Evolutionary conservation across 1,284 basidiomycete species (phyloP).

Genomic region (Inonotus hispidus): DNA sequence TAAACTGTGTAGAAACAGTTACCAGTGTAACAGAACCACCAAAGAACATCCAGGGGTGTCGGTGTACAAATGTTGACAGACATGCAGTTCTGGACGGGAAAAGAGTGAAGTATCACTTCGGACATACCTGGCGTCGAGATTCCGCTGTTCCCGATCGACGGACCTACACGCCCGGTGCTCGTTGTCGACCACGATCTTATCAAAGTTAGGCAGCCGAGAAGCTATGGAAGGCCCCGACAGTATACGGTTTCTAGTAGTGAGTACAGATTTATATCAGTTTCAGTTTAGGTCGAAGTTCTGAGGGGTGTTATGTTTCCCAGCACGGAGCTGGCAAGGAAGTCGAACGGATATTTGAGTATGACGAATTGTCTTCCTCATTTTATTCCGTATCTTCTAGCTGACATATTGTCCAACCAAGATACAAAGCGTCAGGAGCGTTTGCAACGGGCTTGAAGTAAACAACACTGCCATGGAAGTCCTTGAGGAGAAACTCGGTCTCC

Average conservation of each 20-base stretch:
- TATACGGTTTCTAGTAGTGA: constrained; percentile 52
- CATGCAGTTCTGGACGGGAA: no score
- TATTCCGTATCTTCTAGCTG: background rate
- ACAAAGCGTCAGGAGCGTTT: constrained; percentile 58
- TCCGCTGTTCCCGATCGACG: constrained; percentile 44
- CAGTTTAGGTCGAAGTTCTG: background rate
- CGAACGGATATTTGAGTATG: constrained; percentile 55
- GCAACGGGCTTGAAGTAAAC: constrained; percentile 52
- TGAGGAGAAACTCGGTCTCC: constrained; percentile 51
- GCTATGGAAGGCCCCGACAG: constrained; percentile 47
- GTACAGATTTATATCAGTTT: constrained; percentile 22
- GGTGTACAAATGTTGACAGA: no score
- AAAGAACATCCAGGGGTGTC: no score
- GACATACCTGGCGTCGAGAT: constrained; percentile 24
- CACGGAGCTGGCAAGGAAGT: constrained; percentile 51
- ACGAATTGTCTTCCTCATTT: constrained; percentile 27
- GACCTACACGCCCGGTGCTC: constrained; percentile 44
- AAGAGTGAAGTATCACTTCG: no score
- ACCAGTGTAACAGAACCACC: no score
- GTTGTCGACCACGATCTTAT: constrained; percentile 46
- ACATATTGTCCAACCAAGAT: constrained; percentile 37
- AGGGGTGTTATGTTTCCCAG: constrained; percentile 41
- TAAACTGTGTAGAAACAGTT: no score
- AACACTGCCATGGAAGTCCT: constrained; percentile 49
- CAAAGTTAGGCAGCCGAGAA: constrained; percentile 35